A percentile compares a stretch with the other conserved stretches of the same genome.
phyloP scores from a whole-genome alignment of 305 asterid genomes.

The Fraxinus latifolia region DNA sequence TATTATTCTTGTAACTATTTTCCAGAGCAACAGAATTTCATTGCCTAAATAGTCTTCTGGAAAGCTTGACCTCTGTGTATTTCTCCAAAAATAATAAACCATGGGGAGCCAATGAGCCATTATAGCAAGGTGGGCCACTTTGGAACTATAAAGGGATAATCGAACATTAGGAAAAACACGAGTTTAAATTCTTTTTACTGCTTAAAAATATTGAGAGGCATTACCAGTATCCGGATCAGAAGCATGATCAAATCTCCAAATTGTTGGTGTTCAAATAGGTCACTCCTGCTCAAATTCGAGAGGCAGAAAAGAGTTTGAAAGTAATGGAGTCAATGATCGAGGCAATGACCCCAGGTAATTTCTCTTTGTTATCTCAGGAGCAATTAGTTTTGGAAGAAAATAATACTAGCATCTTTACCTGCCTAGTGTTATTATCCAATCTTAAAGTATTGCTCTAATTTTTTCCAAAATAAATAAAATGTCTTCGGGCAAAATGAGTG shows the following conservation, averaged over 20 bases:
- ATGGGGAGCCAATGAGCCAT: background rate
- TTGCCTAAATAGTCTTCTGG: background rate
- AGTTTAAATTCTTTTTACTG: slow-evolving; percentile 17
- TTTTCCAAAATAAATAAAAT: background rate
- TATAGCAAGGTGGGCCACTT: slow-evolving; percentile 2
- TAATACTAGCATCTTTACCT: slow-evolving; percentile 13
- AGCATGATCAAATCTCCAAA: slow-evolving; percentile 19
- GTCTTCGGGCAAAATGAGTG: background rate
- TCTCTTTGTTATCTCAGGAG: background rate
- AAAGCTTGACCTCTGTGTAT: slow-evolving; percentile 4
- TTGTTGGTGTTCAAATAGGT: slow-evolving; percentile 50
- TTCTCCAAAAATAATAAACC: background rate
- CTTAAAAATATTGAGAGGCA: slow-evolving; percentile 13
- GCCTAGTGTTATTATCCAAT: background rate
- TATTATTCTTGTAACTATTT: slow-evolving; percentile 6
- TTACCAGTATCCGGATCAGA: slow-evolving; percentile 8
- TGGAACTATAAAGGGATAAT: background rate
- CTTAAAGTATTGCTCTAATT: background rate
- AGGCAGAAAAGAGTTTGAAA: slow-evolving; percentile 78
- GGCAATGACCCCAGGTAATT: slow-evolving; percentile 86
- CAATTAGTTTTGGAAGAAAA: background rate
- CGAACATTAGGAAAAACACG: background rate
- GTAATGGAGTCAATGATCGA: slow-evolving; percentile 95
- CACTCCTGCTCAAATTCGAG: slow-evolving; percentile 96
- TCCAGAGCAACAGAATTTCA: background rate